Percentiles rank a stretch among this genome's conserved stretches.
Evolutionary conservation across 2,329 filamentous ascomycete species (phyloP).

Genomic region (Xylariales sp.): DNA sequence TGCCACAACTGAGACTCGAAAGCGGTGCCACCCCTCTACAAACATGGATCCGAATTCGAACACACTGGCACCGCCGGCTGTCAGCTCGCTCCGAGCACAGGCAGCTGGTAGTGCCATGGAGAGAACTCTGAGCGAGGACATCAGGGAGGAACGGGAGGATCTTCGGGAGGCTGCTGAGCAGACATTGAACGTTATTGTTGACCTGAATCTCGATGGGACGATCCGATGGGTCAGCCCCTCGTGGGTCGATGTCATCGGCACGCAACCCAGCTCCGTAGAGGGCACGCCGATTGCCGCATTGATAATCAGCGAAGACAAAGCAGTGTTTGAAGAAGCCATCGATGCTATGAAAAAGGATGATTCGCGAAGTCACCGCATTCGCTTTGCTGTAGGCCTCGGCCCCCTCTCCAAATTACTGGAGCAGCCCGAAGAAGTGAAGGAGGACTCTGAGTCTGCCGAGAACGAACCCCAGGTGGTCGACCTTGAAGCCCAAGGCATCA

Average conservation of each 20-base stretch:
- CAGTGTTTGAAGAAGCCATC: constrained; percentile 76
- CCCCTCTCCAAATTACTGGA: constrained; percentile 61
- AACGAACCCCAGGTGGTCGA: constrained; percentile 57
- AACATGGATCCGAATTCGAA: constrained; percentile 42
- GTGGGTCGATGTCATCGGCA: constrained; percentile 91
- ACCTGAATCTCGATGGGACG: constrained; percentile 83
- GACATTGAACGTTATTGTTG: constrained; percentile 92
- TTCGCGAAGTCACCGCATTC: constrained; percentile 84
- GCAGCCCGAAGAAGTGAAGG: constrained; percentile 31
- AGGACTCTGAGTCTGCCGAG: constrained; percentile 28
- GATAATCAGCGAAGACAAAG: constrained; percentile 71
- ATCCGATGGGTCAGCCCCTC: constrained; percentile 97
- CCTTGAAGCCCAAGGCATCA: constrained; percentile 94
- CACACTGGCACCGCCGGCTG: constrained; percentile 48
- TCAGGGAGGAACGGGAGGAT: constrained; percentile 88
- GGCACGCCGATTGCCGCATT: constrained; percentile 77
- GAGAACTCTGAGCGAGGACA: constrained; percentile 76
- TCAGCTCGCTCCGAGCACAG: constrained; percentile 47
- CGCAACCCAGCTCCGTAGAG: constrained; percentile 65
- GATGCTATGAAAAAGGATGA: constrained; percentile 91
- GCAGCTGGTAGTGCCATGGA: constrained; percentile 48
- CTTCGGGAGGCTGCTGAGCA: constrained; percentile 94
- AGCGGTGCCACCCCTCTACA: constrained; percentile 20
- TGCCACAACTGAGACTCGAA: constrained; percentile 28
- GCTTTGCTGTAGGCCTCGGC: constrained; percentile 70